A percentile compares a stretch with the other conserved stretches of the same genome.
Evolutionary conservation across 345 rosid genomes (phyloP).

Genomic region (Mallotus nudiflorus): DNA sequence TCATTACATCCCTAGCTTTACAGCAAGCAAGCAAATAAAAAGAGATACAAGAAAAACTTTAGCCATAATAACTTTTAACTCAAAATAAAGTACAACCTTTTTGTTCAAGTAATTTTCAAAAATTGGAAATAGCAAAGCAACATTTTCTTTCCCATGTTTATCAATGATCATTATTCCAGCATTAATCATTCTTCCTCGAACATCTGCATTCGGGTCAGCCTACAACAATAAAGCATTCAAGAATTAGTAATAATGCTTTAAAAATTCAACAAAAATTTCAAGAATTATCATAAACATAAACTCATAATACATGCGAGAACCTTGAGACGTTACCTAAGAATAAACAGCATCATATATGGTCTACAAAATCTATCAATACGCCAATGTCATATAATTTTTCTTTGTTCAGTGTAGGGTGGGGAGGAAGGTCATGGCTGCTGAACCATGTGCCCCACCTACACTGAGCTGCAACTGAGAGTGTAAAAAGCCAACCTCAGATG

Average conservation of each 20-base stretch:
- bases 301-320: too few species aligned
- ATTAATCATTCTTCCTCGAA: constrained; percentile 97
- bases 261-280: background rate
- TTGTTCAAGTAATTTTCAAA: constrained; percentile 94
- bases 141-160: constrained; percentile 89
- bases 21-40: background rate
- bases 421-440: background rate
- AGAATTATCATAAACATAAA: too few species aligned
- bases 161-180: constrained; percentile 94
- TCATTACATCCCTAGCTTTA: background rate
- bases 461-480: background rate
- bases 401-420: background rate
- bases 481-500: background rate
- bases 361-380: background rate
- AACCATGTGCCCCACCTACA: background rate
- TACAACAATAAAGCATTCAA: constrained; percentile 32
- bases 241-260: background rate
- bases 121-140: constrained; percentile 85
- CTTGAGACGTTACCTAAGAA: background rate
- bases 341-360: background rate
- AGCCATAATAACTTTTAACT: constrained; percentile 10
- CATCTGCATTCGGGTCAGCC: constrained; percentile 98
- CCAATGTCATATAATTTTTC: background rate
- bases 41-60: constrained; percentile 12
- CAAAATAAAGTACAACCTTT: constrained; percentile 52